Evolutionary conservation across 2,329 filamentous ascomycete genomes (phyloP), one percentile per base, ranked within the genome.

Genomic region (Diaporthe vexans): DNA sequence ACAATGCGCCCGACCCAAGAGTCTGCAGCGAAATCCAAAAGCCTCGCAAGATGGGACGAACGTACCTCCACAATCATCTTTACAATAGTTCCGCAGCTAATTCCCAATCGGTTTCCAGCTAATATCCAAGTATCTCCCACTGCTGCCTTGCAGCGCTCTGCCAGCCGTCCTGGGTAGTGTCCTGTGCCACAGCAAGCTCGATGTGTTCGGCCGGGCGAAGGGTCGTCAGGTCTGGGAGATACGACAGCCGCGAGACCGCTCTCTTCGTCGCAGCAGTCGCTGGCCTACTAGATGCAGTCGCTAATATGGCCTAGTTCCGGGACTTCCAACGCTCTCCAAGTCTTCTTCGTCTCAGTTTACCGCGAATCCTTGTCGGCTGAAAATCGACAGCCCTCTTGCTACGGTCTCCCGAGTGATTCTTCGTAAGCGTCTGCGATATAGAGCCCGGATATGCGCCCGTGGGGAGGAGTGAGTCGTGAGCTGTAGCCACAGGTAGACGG

Each of bases 41-140:
- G 46, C 59, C 54, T 26, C 29, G 35, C 26, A 52, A 67, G 40
- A 37, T 21, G 11, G 58, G 63, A 51, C 17, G 40, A 24, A 74
- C 73, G 33, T 33, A 74, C 83, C 79, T 84, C 82, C 76, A 84
- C 82, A 77, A 84, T 83, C 83, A 84, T 84, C 73, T 76, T 82
- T 78, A 7, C 40, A 26, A 33, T 15, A 21, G 59, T 65, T 43
- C 51, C 56, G 58, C 19, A 52, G 46, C 21, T 26, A 52, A 19
- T 57, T 24, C 15, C 54, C 33, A 37, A 24, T 21, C 13, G 8
- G 15, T 15, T 63, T 59, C 13, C 73, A 48, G 59, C 57, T 72
- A 58, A 54, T 71, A 21, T 56, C 54, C 71, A 71, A 52, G 21
- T 8, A 15, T 61, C 37, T 56, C 35, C 46, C 33, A 52, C 65